Base-by-base conservation (phyloP, 768 basidiomycete genomes). In the Candolleomyces aberdarensis region DNA sequence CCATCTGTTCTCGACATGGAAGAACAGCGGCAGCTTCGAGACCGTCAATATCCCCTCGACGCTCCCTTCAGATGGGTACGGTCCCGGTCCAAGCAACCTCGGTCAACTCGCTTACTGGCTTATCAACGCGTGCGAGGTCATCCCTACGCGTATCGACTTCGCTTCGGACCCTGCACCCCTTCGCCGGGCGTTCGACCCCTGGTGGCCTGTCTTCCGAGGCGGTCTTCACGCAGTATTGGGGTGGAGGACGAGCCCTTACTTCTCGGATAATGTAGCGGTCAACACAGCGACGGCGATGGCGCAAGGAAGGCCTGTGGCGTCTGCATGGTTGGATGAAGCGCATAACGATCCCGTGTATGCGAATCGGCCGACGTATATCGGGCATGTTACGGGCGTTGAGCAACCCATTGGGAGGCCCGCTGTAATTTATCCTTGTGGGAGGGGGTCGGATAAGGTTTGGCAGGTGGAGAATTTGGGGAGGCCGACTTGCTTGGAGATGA, bases 221-320 rank as follows among this genome's bases (percentile, higher is more conserved):
- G 61, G 61, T 17, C 14, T 62, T 20, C 61, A 62, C 57, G 61
- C 61, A 1, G 56, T 62, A 6, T 15, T 62, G 8, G 26, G 49
- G 5, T 62, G 57, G 49, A 46, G 61, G 14, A 62, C 61, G 11
- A 17, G 26, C 29, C 58, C 56, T 32, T 46, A 9, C 39, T 58
- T 62, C 29, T 31, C 32, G n/a, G 61, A 62, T 31, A 47, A 58
- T 26, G 57, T 43, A 17, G 44, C 50, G 36, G 56, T 22, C 7
- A 48, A 32, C 10, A 29, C 50, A 9, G 61, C 47, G 8, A n/a
- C 19, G 3, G 39, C 48, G 41, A 53, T 62, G 14, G 43, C 61
- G 14, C 41, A 57, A 5, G 61, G 61, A 20, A 36, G 15, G 17
- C 61, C 61, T 40, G 48, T 62, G 7, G 57, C 47, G 10, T 32